Base-by-base conservation (phyloP, 2,329 filamentous ascomycete species). In the Penicillium olsonii region DNA sequence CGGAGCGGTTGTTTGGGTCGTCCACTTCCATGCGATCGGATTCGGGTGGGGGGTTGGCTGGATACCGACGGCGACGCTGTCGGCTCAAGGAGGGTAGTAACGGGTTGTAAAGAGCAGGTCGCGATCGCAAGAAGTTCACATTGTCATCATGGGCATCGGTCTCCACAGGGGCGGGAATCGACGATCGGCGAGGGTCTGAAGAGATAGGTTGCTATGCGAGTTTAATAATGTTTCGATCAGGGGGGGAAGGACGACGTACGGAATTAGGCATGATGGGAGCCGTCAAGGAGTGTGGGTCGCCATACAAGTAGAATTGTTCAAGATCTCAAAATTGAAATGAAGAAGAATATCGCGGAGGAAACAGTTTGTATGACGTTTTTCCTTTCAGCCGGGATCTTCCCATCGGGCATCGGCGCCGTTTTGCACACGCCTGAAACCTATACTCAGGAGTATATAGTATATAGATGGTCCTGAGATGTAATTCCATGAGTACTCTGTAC, bases 41-140 rank as follows among this genome's bases (percentile, higher is more conserved):
- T 26, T 67, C 59, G 7, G 59, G 52, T 11, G 52, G 44, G 7
- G 54, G 57, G 8, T 57, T 54, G 17, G 33, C 54, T 19, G 46
- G 60, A 38, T 67, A 64, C 37, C 62, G 64, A 31, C 68, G 66
- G 37, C 68, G 67, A 42, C 66, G 66, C 41, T 65, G 60, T 37
- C 67, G 67, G 53, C 59, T 65, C 29, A 63, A 52, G 2, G 63
- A 55, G 10, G 66, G 50, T 29, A 57, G 17, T 35, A 59, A 31
- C 52, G 63, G 46, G 53, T 62, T 52, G 55, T 56, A 50, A 53
- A 61, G 45, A 59, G 66, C 43, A 60, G 62, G 38, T 60, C 65
- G 66, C 46, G 68, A 72, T 45, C 79, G 75, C 45, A 82, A 69
- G 54, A 80, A 80, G 62, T 66, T 75, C 56, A 78, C 67, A 65